Percentiles rank a stretch among this genome's conserved stretches.
Evolutionary conservation across 192 early-diverging fungal genomes (phyloP).

Genomic region (Oehlia diaphana): DNA sequence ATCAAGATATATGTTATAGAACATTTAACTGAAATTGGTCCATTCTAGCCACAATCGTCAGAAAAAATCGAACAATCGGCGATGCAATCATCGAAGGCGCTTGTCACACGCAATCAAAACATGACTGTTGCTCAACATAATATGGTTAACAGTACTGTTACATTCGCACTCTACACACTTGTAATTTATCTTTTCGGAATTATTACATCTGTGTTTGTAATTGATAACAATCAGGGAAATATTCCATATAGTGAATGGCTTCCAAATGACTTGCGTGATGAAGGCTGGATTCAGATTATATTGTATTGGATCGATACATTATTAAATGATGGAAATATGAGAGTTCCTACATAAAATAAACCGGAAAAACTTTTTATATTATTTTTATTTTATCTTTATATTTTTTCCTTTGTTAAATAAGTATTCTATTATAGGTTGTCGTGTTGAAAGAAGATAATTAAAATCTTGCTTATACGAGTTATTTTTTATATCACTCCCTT

Average conservation of each 20-base stretch:
- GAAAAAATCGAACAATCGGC: background rate
- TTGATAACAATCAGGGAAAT: conserved; percentile 38
- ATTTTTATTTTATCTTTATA: background rate
- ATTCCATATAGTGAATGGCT: conserved; percentile 2
- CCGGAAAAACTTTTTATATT: background rate
- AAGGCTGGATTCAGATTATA: conserved; percentile 13
- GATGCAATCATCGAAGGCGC: conserved; percentile 19
- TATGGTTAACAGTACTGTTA: conserved; percentile 44
- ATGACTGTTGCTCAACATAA: conserved; percentile 8
- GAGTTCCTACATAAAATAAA: conserved; percentile 19
- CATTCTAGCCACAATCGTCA: background rate
- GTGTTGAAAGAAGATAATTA: background rate
- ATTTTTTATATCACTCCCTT: background rate
- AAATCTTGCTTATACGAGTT: background rate
- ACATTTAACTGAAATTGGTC: background rate
- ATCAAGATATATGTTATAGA: too few relatives aligned
- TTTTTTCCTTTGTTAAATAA: background rate
- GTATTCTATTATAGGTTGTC: background rate
- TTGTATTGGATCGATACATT: conserved; percentile 24
- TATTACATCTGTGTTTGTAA: conserved; percentile 47
- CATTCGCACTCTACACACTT: conserved; percentile 49
- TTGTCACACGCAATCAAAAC: conserved; percentile 35
- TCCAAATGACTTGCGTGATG: conserved; percentile 1
- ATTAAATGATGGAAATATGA: conserved; percentile 24
- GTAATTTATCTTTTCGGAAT: conserved; percentile 51